Evolutionary conservation across 2,329 filamentous ascomycete species (phyloP), one percentile per base, ranked within the genome.

Genomic region (Sclerotiophoma versabilis): DNA sequence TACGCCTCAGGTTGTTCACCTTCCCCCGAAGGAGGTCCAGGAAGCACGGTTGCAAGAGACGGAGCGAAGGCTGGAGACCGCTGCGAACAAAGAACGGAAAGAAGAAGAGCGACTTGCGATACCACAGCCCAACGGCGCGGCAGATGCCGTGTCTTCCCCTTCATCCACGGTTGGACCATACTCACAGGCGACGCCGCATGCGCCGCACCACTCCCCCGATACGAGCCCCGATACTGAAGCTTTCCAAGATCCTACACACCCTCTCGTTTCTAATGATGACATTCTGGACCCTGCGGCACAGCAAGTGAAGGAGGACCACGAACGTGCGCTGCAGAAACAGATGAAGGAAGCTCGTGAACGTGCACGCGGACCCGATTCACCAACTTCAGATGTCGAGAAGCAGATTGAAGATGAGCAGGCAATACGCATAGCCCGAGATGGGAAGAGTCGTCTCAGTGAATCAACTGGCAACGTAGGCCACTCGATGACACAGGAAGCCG

Each of bases 171-270:
- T 84, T 49, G 86, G 81, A 26, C 83, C 87, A 1, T 87, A 88
- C 64, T 92, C 89, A 36, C 87, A 87, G 49, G 86, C 88, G 19
- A 95, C 91, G 0, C 89, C 91, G 1, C 84, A 83, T 29, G 81
- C 87, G 32, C 83, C 87, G 55, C 84, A 88, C 58, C 83, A 81
- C 6, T 92, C 90, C 1, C 85, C 89, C 1, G 87, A 89, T 62
- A 92, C 90, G 1, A 92, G 89, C 63, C 87, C 89, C 1, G 89
- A 89, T 49, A 84, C 88, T 49, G 88, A 77, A 23, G 72, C 77
- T 39, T 78, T 79, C 53, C 75, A 72, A 9, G 76, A 77, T 23
- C 70, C 59, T 58, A 32, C 67, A 58, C 59, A 68, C 59, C 39
- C 60, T 27, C 51, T 65, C 54, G 17, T 69, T 55, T 52, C 71